These are phyloP conservation scores for Sporothrix variecibatus DNA, from an alignment of 2,329 filamentous ascomycete genomes.

Conservation along the genomic window DNA sequence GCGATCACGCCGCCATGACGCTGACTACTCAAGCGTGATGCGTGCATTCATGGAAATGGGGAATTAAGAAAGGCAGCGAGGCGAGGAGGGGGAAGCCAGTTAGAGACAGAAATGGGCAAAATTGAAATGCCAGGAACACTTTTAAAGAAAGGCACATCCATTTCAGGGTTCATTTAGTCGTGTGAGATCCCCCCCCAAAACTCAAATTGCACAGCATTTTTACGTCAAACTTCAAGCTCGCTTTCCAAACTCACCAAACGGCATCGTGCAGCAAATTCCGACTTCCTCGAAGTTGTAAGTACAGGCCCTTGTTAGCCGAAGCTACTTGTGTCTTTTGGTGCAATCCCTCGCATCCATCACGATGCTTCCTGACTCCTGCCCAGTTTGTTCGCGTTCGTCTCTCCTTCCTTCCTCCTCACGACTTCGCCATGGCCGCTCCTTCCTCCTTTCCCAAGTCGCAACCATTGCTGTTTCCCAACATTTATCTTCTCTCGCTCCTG, in stretches of 20 bases:
- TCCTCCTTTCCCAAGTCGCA: not conserved
- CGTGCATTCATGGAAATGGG: not conserved
- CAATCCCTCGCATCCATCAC: not conserved
- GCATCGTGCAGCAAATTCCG: not conserved
- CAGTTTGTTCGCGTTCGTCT: no score
- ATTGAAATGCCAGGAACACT: not conserved
- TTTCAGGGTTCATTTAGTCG: not conserved
- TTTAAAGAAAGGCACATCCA: not conserved
- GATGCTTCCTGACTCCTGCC: not conserved
- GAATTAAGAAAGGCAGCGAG: not conserved
- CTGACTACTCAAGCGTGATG: conserved; percentile 16
- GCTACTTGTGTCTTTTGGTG: not conserved
- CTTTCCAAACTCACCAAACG: not conserved
- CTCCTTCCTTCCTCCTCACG: not conserved
- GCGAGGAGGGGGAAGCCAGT: not conserved
- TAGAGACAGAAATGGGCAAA: not conserved
- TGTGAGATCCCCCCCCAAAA: not conserved
- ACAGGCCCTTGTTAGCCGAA: no score
- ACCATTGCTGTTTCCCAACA: not conserved
- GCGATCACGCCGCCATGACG: conserved; percentile 9
- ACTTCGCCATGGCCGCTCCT: not conserved
- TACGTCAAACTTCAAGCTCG: not conserved
- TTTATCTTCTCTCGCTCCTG: not conserved
- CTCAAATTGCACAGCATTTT: not conserved
- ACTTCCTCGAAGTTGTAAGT: not conserved